A percentile compares a stretch with the other conserved stretches of the same genome.
Evolutionary conservation across 2,329 filamentous ascomycete species (phyloP).

Genomic region (Colletotrichum euphorbiae): DNA sequence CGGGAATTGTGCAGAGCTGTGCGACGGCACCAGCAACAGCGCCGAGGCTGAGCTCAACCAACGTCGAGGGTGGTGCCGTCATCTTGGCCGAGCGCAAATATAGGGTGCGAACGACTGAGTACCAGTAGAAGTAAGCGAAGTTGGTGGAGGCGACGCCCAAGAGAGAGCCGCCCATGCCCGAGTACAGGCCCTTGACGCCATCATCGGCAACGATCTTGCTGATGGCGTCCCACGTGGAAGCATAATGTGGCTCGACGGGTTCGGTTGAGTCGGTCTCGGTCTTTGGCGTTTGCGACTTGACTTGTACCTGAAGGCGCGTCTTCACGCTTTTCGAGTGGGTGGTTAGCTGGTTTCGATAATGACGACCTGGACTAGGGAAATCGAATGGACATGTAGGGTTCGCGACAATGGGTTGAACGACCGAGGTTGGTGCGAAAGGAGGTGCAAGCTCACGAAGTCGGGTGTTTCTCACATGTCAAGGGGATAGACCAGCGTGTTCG

Average conservation of each 20-base stretch:
- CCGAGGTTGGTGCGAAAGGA: not conserved
- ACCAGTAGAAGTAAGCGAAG: constrained; percentile 99
- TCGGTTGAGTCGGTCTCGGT: constrained; percentile 52
- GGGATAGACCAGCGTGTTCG: constrained; percentile 95
- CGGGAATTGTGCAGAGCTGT: constrained; percentile 95
- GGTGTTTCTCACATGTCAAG: constrained; percentile 83
- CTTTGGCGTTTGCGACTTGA: constrained; percentile 70
- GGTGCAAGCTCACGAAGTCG: constrained; percentile 5
- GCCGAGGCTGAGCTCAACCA: constrained; percentile 84
- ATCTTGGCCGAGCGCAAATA: constrained; percentile 74
- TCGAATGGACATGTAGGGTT: not conserved
- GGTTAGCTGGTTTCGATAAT: constrained; percentile 36
- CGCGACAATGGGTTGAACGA: not conserved
- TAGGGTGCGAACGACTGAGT: constrained; percentile 84
- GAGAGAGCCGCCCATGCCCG: constrained; percentile 86
- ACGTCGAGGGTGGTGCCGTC: constrained; percentile 74
- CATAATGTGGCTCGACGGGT: constrained; percentile 77
- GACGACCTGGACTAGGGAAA: not conserved
- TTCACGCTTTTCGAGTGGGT: constrained; percentile 75
- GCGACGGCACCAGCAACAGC: constrained; percentile 90
- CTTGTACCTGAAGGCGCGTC: constrained; percentile 94
- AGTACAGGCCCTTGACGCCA: constrained; percentile 85
- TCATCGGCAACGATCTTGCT: constrained; percentile 84
- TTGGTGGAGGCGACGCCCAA: constrained; percentile 96
- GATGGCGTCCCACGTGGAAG: constrained; percentile 89